Evolutionary conservation across 2,329 filamentous ascomycete species (phyloP).

Genomic region (Verticillium albo-atrum): DNA sequence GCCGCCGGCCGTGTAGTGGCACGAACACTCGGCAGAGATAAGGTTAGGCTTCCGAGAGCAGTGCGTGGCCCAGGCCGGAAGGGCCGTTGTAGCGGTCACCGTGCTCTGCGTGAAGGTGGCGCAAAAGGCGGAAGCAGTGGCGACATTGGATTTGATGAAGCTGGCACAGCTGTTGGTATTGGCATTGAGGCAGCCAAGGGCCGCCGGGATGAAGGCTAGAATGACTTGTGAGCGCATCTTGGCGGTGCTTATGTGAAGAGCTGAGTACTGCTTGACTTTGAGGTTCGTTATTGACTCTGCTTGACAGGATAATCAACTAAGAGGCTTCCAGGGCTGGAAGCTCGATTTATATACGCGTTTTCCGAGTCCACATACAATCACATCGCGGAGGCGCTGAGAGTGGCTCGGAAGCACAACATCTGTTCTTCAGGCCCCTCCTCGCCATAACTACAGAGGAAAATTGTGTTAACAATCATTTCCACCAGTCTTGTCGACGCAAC

Average conservation of each 20-base stretch:
- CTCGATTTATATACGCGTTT: neutral
- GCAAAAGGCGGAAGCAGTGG: constrained; percentile 26
- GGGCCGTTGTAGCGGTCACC: constrained; percentile 19
- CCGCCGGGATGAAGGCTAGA: constrained; percentile 17
- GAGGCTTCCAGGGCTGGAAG: neutral
- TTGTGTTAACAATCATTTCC: neutral
- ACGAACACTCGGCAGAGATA: constrained; percentile 27
- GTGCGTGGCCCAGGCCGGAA: constrained; percentile 22
- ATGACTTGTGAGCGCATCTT: constrained; percentile 14
- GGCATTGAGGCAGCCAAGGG: constrained; percentile 22
- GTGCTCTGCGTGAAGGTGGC: constrained; percentile 24
- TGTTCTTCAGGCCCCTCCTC: neutral
- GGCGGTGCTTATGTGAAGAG: neutral
- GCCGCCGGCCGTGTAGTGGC: constrained; percentile 11
- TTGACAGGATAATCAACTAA: too few relatives aligned
- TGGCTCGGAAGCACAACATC: neutral
- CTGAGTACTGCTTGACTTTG: neutral
- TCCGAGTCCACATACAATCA: neutral
- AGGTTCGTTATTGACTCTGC: too few relatives aligned
- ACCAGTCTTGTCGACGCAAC: neutral
- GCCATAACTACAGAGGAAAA: neutral
- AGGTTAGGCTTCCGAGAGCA: constrained; percentile 21
- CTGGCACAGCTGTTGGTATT: constrained; percentile 23
- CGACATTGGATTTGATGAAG: constrained; percentile 24
- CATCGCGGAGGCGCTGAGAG: neutral